Percentiles rank a stretch among this genome's conserved stretches.
phyloP scores from a whole-genome alignment of 2,329 filamentous ascomycete genomes.

The Penicillium brevicompactum region DNA sequence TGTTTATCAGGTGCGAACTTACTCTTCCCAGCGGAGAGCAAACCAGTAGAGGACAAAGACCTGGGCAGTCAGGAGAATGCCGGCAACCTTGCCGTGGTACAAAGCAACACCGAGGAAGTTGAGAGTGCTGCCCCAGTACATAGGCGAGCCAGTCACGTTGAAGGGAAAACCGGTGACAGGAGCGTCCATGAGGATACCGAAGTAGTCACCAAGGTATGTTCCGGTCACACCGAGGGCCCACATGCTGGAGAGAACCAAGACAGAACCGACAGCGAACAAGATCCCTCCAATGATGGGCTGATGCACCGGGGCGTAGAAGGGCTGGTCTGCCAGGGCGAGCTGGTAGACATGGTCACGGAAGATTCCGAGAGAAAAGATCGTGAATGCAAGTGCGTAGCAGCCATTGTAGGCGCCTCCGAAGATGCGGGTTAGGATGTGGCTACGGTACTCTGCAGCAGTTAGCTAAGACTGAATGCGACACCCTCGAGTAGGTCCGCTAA shows the following conservation, averaged over 20 bases:
- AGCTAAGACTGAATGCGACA: conserved; percentile 9
- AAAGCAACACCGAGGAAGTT: conserved; percentile 88
- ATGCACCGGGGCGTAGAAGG: conserved; percentile 72
- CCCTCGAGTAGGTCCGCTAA: conserved; percentile 39
- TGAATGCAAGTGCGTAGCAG: conserved; percentile 85
- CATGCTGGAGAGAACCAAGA: conserved; percentile 85
- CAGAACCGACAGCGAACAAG: conserved; percentile 75
- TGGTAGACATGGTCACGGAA: conserved; percentile 88
- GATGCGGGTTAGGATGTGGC: conserved; percentile 82
- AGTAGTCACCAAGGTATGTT: conserved; percentile 97
- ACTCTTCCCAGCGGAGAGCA: conserved; percentile 83
- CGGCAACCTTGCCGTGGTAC: conserved; percentile 83
- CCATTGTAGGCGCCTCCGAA: conserved; percentile 78
- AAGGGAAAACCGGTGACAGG: conserved; percentile 96
- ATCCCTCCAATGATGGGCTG: conserved; percentile 66
- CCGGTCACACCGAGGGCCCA: conserved; percentile 91
- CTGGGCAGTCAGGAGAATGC: conserved; percentile 72
- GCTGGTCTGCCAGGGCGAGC: conserved; percentile 73
- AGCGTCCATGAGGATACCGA: conserved; percentile 94
- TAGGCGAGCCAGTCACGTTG: conserved; percentile 84
- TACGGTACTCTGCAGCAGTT: conserved; percentile 74
- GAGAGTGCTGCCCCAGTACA: conserved; percentile 95
- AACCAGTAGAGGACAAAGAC: conserved; percentile 79
- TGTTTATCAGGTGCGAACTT: conserved; percentile 29
- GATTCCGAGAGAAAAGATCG: conserved; percentile 90